These are phyloP conservation scores for Fusarium anthophilum DNA, from an alignment of 2,329 filamentous ascomycete species.

Conservation along the genomic window DNA sequence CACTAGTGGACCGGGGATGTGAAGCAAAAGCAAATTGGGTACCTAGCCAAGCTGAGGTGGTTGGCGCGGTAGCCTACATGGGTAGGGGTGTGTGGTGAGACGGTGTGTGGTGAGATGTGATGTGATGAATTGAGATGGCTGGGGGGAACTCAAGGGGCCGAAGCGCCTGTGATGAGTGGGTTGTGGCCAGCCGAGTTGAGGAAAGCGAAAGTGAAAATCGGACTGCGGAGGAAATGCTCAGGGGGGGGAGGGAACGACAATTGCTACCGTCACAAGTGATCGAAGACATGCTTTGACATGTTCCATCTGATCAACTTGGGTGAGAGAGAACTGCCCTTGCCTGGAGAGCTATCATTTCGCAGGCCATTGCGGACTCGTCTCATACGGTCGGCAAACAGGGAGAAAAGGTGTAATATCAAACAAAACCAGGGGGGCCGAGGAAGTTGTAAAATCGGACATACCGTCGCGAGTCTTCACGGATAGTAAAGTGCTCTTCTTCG, in stretches of 20 bases:
- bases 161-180: constrained; percentile 37
- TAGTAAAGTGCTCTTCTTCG: constrained; percentile 43
- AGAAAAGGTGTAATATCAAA: neutral
- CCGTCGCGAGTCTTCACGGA: constrained; percentile 61
- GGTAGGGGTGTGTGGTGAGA: constrained; percentile 32
- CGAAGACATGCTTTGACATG: constrained; percentile 2
- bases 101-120: constrained; percentile 28
- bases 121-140: constrained; percentile 34
- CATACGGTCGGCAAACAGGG: neutral
- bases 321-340: neutral
- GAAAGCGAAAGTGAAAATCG: constrained; percentile 13
- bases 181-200: constrained; percentile 29
- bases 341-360: neutral
- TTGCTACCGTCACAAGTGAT: constrained; percentile 17
- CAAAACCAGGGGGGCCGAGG: neutral
- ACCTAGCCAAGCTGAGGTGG: constrained; percentile 36
- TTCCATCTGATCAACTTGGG: constrained; percentile 19
- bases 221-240: constrained; percentile 18
- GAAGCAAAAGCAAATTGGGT: constrained; percentile 41
- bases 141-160: constrained; percentile 28
- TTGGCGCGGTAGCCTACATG: constrained; percentile 25
- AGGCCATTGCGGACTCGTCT: neutral
- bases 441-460: constrained; percentile 50
- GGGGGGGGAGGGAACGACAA: constrained; percentile 9
- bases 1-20: constrained; percentile 31